phyloP scores from a whole-genome alignment of 106 monocot species.

The Phalaenopsis aphrodite region DNA sequence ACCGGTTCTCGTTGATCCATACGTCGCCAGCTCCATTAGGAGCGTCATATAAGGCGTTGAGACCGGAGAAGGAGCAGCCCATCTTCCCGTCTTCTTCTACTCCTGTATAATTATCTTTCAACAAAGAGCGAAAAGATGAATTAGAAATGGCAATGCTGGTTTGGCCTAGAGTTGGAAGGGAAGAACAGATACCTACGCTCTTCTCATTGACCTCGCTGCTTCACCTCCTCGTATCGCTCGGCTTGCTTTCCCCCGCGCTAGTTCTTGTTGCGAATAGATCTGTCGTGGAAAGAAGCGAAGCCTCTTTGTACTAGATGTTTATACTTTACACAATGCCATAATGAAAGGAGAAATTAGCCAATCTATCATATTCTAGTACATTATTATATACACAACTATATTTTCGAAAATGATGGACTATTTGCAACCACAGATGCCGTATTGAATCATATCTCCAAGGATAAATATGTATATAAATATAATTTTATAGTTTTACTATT shows the following conservation, averaged over 20 bases:
- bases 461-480: too few species aligned
- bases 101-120: not conserved
- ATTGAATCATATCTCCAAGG: too few species aligned
- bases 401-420: too few species aligned
- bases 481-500: too few species aligned
- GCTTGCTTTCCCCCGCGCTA: not conserved
- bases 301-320: not conserved
- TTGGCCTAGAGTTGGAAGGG: not conserved
- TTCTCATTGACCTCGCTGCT: slow-evolving; percentile 4
- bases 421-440: too few species aligned
- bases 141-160: not conserved
- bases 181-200: not conserved
- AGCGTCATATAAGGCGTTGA: slow-evolving; percentile 87
- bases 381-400: too few species aligned
- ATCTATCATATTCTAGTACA: too few species aligned
- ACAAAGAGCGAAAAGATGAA: not conserved
- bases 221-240: not conserved
- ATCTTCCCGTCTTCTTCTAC: slow-evolving; percentile 18
- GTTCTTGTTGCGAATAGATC: not conserved
- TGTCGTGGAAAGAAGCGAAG: not conserved
- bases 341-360: too few species aligned
- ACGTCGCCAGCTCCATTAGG: slow-evolving; percentile 77
- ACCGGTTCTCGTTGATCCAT: slow-evolving; percentile 96
- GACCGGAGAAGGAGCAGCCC: slow-evolving; percentile 97
- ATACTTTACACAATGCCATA: too few species aligned